Base-by-base conservation (phyloP, 2,329 filamentous ascomycete genomes). In the Fusarium incarnatum region DNA sequence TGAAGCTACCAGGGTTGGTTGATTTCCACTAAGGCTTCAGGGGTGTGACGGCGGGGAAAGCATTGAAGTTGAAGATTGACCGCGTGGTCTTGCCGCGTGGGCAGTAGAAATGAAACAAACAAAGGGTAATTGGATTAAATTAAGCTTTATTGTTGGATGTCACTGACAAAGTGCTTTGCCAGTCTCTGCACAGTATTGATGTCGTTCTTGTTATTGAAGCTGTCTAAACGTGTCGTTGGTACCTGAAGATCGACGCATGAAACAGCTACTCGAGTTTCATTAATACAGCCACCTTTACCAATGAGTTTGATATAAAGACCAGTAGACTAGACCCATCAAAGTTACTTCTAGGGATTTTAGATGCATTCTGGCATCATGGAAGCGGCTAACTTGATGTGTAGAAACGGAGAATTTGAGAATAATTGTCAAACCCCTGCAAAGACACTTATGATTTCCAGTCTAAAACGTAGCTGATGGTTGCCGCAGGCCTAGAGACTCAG, bases 41-140 rank as follows among this genome's bases (percentile, higher is more conserved):
- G 66, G 68, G 65, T 73, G 63, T 50, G 57, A 65, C 70, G 65
- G 72, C 72, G 72, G 72, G 73, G 73, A 69, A 74, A 58, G 53
- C 46, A 56, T 66, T 34, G 44, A 60, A 67, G 62, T 53, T 66
- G 37, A 56, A 66, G 28, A 55, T 20, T 61, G 61, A 60, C 47
- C 62, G 60, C 63, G 55, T 48, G 62, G 63, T 61, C 48, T 37
- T 37, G 5, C 6, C 34, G 34, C 34, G 34, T 37, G 34, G 34
- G 11, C 66, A 42, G 8, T n/a, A 56, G 37, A 37, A 52, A 15
- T 34, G 15, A 42, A n/a, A 53, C 23, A 53, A 25, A 27, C 32
- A 42, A 15, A 15, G n/a, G 23, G 15, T 27, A 9, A 27, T 27
- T 15, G 32, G 22, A 15, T 27, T 7, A 25, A 37, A 37, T 37